Evolutionary conservation across 495 filamentous ascomycete genomes (phyloP), one percentile per base, ranked within the genome.

Genomic region (Trichocladium uniseriatum): DNA sequence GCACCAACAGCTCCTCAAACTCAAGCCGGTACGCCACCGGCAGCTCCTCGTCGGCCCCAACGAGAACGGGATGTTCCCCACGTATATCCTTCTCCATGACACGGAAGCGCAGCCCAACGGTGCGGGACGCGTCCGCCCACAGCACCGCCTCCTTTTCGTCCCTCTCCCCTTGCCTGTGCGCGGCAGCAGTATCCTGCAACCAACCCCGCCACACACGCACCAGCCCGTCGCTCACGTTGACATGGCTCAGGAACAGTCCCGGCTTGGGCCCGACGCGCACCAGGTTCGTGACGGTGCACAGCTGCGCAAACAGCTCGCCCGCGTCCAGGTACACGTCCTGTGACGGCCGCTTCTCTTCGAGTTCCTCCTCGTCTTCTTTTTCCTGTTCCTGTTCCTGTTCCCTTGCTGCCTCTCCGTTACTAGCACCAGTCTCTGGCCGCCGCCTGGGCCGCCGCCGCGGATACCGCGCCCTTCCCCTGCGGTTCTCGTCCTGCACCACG

Each of bases 221-320:
- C 16, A 85, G 67, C 9, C 78, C 79, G 44, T 89, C 81, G 43
- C 74, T 70, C 15, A 89, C 62, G 37, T 76, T 80, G 42, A 80
- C 72, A 41, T 79, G 76, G 56, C 76, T 79, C 36, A 76, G 60
- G 52, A 81, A 86, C 15, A 78, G 60, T 32, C 73, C 79, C 51
- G 52, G 68, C 56, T 73, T 73, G 6, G 80, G 79, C 18, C 81
- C 76, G 9, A 80, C 58, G 59, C 81, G 82, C 35, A 86, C 84
- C 18, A 91, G 61, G 60, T 81, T 85, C 19, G 76, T 76, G n/a
- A 75, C 61, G 8, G 81, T 74, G 56, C 79, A 82, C 14, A 89
- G 70, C 58, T 90, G 84, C 0, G 81, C 78, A 61, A 89, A 87
- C 22, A 79, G 66, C 63, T 89, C 84, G 55, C 75, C 70, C 2